Conservation (phyloP, 306 rosid species). For the Sophora flavescens region DNA sequence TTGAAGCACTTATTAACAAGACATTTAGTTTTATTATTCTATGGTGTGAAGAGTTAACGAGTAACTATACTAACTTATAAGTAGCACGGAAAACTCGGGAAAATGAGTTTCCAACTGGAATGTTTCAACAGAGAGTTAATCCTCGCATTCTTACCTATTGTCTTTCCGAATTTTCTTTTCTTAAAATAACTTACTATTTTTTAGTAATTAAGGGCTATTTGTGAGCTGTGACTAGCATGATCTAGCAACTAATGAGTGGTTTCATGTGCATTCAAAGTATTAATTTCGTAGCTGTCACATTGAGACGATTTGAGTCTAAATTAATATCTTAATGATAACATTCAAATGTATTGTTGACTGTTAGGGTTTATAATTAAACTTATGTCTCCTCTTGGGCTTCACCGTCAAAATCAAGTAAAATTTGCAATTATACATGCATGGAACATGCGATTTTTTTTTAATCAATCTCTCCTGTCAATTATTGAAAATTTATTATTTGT, state of each 20-base stretch:
- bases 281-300: slow-evolving; percentile 42
- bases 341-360: slow-evolving; percentile 50
- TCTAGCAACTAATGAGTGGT: slow-evolving; percentile 31
- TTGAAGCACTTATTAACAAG: too few species aligned
- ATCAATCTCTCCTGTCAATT: slow-evolving; percentile 14
- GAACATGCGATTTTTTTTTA: slow-evolving; percentile 12
- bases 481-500: slow-evolving; percentile 30
- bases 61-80: too few species aligned
- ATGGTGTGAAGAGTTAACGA: too few species aligned
- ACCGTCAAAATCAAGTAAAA: slow-evolving; percentile 45
- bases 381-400: slow-evolving; percentile 46
- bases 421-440: slow-evolving; percentile 27
- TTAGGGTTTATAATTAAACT: slow-evolving; percentile 31
- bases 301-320: slow-evolving; percentile 18
- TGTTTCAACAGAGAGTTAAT: too few species aligned
- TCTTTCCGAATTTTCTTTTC: neutral
- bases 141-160: too few species aligned
- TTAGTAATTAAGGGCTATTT: slow-evolving; percentile 17
- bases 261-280: slow-evolving; percentile 33
- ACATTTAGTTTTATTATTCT: too few species aligned
- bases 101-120: too few species aligned
- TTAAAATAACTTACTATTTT: slow-evolving; percentile 1
- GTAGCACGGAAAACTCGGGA: too few species aligned
- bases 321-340: slow-evolving; percentile 40
- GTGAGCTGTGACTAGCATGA: neutral